phyloP scores from a whole-genome alignment of 805 yeast species.

The Lipomyces mesembrius region DNA sequence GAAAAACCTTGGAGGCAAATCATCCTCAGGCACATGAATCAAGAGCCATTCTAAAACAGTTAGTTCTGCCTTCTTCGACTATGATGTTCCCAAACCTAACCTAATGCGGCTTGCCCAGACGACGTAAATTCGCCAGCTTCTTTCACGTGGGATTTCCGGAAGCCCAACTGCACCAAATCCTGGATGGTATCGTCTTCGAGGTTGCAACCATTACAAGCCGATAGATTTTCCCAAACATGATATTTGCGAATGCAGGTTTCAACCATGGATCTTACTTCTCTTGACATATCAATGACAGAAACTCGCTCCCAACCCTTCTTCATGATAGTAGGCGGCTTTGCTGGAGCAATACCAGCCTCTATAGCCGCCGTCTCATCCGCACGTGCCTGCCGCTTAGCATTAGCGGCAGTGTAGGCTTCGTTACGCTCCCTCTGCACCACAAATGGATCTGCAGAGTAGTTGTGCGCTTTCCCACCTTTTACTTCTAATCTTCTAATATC shows the following conservation, averaged over 20 bases:
- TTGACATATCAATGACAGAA: slow-evolving; percentile 67
- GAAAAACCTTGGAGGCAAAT: slow-evolving; percentile 61
- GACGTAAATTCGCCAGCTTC: slow-evolving; percentile 68
- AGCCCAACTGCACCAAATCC: slow-evolving; percentile 59
- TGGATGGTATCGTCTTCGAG: slow-evolving; percentile 34
- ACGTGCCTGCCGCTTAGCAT: slow-evolving; percentile 18
- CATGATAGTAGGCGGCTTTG: slow-evolving; percentile 4
- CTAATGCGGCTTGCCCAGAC: slow-evolving; percentile 56
- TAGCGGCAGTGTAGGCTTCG: slow-evolving; percentile 51
- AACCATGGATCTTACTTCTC: slow-evolving; percentile 63
- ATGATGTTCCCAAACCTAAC: background rate
- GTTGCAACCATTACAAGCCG: background rate
- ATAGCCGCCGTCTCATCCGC: slow-evolving; percentile 20
- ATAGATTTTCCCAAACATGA: slow-evolving; percentile 41
- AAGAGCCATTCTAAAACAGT: slow-evolving; percentile 64
- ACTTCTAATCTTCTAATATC: slow-evolving; percentile 57
- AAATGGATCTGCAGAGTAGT: slow-evolving; percentile 79
- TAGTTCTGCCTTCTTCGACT: background rate
- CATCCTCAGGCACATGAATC: slow-evolving; percentile 93
- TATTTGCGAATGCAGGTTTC: slow-evolving; percentile 58
- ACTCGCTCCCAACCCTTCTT: slow-evolving; percentile 73
- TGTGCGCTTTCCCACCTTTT: slow-evolving; percentile 55
- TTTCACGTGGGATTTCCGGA: slow-evolving; percentile 65
- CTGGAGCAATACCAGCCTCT: slow-evolving; percentile 18
- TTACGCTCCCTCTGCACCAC: slow-evolving; percentile 63